Base-by-base conservation (phyloP, 2,329 filamentous ascomycete species). In the Albifimbria verrucaria region DNA sequence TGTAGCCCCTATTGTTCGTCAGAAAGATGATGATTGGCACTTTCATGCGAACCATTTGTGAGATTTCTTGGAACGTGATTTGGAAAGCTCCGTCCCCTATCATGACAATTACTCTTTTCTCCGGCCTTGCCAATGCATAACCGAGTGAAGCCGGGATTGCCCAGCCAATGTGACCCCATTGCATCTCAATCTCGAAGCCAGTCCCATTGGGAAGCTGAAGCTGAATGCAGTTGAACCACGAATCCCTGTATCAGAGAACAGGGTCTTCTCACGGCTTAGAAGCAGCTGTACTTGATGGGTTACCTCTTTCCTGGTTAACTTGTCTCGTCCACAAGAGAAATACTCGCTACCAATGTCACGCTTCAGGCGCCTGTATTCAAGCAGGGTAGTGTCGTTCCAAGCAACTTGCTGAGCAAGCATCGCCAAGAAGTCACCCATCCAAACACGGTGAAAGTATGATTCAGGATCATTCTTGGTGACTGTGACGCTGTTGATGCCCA, bases 1-100 rank as follows among this genome's bases (percentile, higher is more conserved):
- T 72, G 54, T 73, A 72, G 4, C 70, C 69, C 36, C 65, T 59
- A 55, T 73, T 72, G 32, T 56, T 55, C 48, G 53, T 53, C 18
- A 57, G 26, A 39, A 57, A 42, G 18, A 57, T 55, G n/a, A 52
- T 54, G 22, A 54, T 48, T 39, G 54, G 54, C 22, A 56, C 18
- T 23, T 48, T 28, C n/a, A 25, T 45, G 26, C 55, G 50, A 11
- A 57, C 53, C 55, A 55, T 57, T 36, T 57, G 55, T 26, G 53
- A 55, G 12, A 55, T 51, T 32, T 57, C 55, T 47, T 55, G 53
- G 46, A 41, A 53, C 3, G 55, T 53, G 48, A 57, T 52, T 46
- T 55, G 53, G 48, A 57, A 57, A n/a, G 55, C 52, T 10, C 53
- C 53, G 41, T 57, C 55, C 10, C 50, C 55, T 2, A 51, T 44